phyloP scores from a whole-genome alignment of 306 rosid genomes.

The Quercus suber region DNA sequence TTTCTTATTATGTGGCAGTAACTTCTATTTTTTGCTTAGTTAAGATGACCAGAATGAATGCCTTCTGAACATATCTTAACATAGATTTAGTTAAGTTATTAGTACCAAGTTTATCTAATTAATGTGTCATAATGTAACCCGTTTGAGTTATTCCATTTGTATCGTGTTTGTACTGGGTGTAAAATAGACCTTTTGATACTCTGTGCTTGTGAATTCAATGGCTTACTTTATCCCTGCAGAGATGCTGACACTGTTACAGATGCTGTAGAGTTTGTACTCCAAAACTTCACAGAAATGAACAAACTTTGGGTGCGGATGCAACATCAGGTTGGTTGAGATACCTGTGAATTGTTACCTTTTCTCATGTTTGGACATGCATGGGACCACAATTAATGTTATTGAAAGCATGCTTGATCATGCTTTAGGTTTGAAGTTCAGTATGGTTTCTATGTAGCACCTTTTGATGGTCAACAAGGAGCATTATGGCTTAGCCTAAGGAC shows the following conservation, averaged over 20 bases:
- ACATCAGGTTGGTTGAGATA: slow-evolving; percentile 56
- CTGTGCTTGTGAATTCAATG: not conserved
- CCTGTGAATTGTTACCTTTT: slow-evolving; percentile 22
- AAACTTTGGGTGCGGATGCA: slow-evolving; percentile 75
- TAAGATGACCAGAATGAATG: not conserved
- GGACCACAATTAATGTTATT: slow-evolving; percentile 14
- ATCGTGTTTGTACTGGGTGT: not conserved
- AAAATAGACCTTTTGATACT: not conserved
- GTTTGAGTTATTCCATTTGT: not conserved
- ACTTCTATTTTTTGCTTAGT: not conserved
- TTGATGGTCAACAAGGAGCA: not conserved
- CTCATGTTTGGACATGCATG: slow-evolving; percentile 46
- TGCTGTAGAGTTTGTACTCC: slow-evolving; percentile 63
- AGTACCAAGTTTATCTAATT: not conserved
- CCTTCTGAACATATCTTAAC: not conserved
- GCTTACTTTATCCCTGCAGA: slow-evolving; percentile 22
- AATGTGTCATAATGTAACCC: not conserved
- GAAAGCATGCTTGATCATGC: not conserved
- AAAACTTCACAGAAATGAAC: slow-evolving; percentile 66
- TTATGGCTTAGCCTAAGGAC: not conserved
- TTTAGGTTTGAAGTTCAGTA: not conserved
- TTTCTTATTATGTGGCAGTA: too few relatives aligned
- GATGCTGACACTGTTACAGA: slow-evolving; percentile 59
- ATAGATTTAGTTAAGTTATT: not conserved
- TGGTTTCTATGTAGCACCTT: not conserved